Base-by-base conservation (phyloP, 768 basidiomycete genomes). In the Termitomyces sp. region DNA sequence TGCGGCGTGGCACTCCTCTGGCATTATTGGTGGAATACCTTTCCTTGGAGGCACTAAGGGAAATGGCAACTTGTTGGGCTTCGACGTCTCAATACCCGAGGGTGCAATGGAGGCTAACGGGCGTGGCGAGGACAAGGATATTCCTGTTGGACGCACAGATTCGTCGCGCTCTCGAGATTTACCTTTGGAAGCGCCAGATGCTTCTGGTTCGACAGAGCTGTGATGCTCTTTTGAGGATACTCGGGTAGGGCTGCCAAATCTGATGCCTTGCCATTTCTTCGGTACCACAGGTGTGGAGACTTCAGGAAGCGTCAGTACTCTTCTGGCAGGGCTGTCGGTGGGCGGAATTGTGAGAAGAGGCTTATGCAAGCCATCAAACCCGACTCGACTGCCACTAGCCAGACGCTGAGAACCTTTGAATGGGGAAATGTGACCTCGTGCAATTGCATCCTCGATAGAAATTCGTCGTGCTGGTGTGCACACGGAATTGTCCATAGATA, bases 391-490 rank as follows among this genome's bases (percentile, higher is more conserved):
- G 42, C 55, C 44, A n/a, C 55, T 62, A 11, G 69, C 70, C 34
- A 66, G 68, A 14, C 76, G 61, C 25, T 73, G 74, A 39, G 68
- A 65, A 4, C 72, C 72, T 60, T 80, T 83, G 58, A 76, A 71
- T 3, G 79, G 72, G 0, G 83, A 83, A 21, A 80, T 64, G 54
- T 76, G 76, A 4, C 81, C 81, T 43, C 77, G 73, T 8, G 72
- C 69, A 56, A 83, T 69, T 2, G 79, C 82, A 59, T 82, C 69
- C 39, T 76, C 69, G 6, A 88, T 75, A 16, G 81, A 79, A 48
- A 89, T 79, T 56, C 88, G 77, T 46, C 82, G 79, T 2, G 88
- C 86, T 40, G 88, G 88, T 4, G 86, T 84, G 42, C 78, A 78
- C 49, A 65, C 61, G 10, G 72, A 65, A 40, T 82, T 77, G 46